Evolutionary conservation across 305 asterid species (phyloP).

Genomic region (Fraxinus nigra): DNA sequence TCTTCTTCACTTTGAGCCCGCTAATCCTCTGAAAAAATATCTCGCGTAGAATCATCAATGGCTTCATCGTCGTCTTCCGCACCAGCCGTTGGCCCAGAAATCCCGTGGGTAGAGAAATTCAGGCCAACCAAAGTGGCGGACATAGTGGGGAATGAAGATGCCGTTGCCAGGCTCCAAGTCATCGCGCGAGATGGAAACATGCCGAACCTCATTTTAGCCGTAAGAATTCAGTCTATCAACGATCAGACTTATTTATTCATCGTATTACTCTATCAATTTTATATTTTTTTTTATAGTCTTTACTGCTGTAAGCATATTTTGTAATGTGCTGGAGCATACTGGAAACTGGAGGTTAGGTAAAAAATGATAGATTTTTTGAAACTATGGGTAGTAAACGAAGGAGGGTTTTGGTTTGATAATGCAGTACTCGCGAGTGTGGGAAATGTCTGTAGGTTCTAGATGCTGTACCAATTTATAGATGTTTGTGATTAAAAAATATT

Average conservation of each 20-base stretch:
- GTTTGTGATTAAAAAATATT: background rate
- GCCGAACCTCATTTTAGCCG: conserved; percentile 86
- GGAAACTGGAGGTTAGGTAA: background rate
- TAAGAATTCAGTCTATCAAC: conserved; percentile 20
- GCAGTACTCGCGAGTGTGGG: background rate
- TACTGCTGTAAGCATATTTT: background rate
- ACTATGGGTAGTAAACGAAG: background rate
- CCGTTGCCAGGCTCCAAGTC: conserved; percentile 82
- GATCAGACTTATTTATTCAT: background rate
- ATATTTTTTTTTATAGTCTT: background rate
- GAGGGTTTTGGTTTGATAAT: background rate
- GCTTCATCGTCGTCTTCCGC: conserved; percentile 55
- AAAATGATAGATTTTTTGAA: background rate
- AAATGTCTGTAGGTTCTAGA: background rate
- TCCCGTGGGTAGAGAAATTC: conserved; percentile 96
- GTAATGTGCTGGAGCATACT: background rate
- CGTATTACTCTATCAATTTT: background rate
- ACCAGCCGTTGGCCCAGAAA: conserved; percentile 46
- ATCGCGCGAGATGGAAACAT: conserved; percentile 85
- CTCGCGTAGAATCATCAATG: conserved; percentile 25
- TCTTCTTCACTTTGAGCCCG: background rate
- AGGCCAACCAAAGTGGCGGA: conserved; percentile 75
- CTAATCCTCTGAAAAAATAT: background rate
- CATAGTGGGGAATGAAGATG: conserved; percentile 86
- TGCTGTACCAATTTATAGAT: background rate